Base-by-base conservation (phyloP, 1,139 yeast genomes). In the Taphrina sp. region DNA sequence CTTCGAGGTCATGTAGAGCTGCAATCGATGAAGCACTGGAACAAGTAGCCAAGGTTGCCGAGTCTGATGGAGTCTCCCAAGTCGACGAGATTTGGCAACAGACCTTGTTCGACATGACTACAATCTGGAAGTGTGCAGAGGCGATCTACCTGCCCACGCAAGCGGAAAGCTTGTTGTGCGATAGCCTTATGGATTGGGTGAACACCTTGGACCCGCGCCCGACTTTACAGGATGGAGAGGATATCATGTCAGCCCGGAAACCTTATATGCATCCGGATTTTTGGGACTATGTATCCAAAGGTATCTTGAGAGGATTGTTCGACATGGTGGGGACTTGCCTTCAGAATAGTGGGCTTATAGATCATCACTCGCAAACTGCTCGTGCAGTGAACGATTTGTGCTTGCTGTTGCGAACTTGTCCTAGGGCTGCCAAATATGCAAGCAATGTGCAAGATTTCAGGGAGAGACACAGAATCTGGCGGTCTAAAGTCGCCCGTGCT, bases 261-360 rank as follows among this genome's bases (percentile, higher is more conserved):
- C 64, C 66, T 4, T 49, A 42, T 23, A 42, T 56, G 49, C 83
- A 79, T 61, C 75, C 78, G 1, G 73, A 70, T 26, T 85, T 85
- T 64, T 86, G 92, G 92, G 76, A 73, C 28, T 77, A 81, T 58
- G 61, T 85, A 34, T 76, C 78, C 56, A 83, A 79, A 62, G 68
- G 84, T 39, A 64, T 84, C 1, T 63, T 78, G 2, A 74, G 95
- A 64, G 95, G 95, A 0, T 69, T 82, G 42, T 77, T 82, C 33
- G 33, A 52, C 1, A 82, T 81, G 61, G 83, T 88, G 0, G 67
- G 60, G 2, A 49, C 47, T 12, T 61, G 62, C 20, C 34, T 64
- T 22, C 46, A 58, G 29, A 35, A 52, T 12, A 46, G 61, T 5
- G 64, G 60, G 5, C 28, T 62, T 7, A 39, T 20, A 1, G n/a